Base-by-base conservation (phyloP, 1,284 basidiomycete species). In the Xanthoconium separans region DNA sequence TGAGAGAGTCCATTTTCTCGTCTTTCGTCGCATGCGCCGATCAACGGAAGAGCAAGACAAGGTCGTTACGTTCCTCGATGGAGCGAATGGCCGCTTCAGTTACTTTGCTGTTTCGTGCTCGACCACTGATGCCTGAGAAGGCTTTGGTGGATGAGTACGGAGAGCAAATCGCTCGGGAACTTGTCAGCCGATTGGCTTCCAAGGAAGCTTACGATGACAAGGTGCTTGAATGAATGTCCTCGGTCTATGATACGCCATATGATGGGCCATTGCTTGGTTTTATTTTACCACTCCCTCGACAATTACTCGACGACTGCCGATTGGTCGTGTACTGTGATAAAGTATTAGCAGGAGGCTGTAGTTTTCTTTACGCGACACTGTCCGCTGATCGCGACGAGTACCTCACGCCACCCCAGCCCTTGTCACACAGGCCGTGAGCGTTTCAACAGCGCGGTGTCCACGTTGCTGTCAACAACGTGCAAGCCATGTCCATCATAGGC, bases 151-250 rank as follows among this genome's bases (percentile, higher is more conserved):
- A 40, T 34, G 50, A 66, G 12, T 66, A 66, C 15, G 57, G 36
- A 9, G 59, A 59, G 47, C 48, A 39, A 40, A 63, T 30, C 8
- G 65, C 64, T 36, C 57, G 47, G 44, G 54, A 66, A 48, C 65
- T 66, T 15, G 54, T 42, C 33, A 45, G 30, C 6, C 56, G 64
- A n/a, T 44, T 70, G 4, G 34, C 24, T 43, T 45, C 31, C 20
- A 55, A 47, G 36, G 34, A 44, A 15, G 30, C 34, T 47, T 24
- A 16, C 29, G n/a, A 34, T 27, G 37, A 41, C 34, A 34, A 13
- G 33, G 47, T 34, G 22, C n/a, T 30, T 9, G 10, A n/a, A 31
- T 44, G 36, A 44, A 12, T 50, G 20, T 51, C 37, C 9, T 36
- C 3, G 15, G 44, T 53, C 44, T 40, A 29, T 24, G 3, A 22